These are phyloP conservation scores for Antrodiella citrinella DNA, from an alignment of 768 basidiomycete genomes.

Conservation along the genomic window DNA sequence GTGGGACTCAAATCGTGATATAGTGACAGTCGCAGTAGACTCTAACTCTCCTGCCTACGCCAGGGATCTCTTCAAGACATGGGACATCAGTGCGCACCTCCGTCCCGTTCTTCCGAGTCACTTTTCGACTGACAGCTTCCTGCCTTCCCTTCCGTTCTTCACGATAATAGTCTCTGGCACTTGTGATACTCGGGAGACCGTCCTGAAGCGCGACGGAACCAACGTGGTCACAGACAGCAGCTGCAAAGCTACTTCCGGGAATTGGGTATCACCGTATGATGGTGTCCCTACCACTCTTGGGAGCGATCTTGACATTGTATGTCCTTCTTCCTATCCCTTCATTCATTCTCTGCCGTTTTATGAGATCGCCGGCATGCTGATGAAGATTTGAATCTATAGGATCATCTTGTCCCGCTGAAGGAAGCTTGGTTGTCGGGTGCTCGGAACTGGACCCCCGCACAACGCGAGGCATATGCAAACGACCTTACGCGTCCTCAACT, in stretches of 20 bases:
- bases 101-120: background rate
- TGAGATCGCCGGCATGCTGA: background rate
- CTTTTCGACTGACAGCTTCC: background rate
- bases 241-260: conserved; percentile 39
- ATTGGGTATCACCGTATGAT: conserved; percentile 48
- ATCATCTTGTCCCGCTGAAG: conserved; percentile 48
- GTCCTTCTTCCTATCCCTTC: conserved; percentile 10
- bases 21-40: conserved; percentile 32
- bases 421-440: conserved; percentile 55
- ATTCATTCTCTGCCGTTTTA: too few relatives aligned
- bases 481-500: conserved; percentile 49
- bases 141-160: background rate
- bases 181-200: conserved; percentile 44
- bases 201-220: conserved; percentile 25
- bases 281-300: conserved; percentile 33
- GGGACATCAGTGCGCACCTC: conserved; percentile 36
- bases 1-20: background rate
- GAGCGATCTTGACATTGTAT: conserved; percentile 44
- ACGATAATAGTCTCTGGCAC: conserved; percentile 33
- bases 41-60: conserved; percentile 35
- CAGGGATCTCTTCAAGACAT: conserved; percentile 35
- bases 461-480: conserved; percentile 46
- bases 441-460: conserved; percentile 39
- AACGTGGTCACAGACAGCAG: conserved; percentile 31
- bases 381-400: conserved; percentile 30